These are phyloP conservation scores for Phytophthora pluvialis DNA, from an alignment of 352 stramenopile genomes.

Conservation along the genomic window DNA sequence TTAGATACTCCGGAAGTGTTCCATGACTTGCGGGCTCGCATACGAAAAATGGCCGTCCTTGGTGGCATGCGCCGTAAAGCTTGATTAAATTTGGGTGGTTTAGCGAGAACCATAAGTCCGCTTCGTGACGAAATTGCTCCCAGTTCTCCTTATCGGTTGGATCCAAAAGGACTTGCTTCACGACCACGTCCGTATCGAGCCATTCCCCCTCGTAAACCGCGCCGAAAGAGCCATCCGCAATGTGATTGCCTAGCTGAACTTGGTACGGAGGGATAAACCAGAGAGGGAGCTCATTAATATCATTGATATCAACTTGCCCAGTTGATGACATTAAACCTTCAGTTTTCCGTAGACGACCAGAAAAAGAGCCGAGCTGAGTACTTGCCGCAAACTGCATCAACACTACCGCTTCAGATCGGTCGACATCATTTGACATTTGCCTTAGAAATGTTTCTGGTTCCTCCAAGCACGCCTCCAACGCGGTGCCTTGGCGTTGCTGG, in stretches of 20 bases:
- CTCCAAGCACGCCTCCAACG: conserved; percentile 11
- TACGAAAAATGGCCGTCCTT: conserved; percentile 34
- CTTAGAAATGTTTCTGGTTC: conserved; percentile 7
- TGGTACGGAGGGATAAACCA: conserved; percentile 34
- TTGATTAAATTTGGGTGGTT: conserved; percentile 34
- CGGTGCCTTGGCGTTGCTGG: neutral
- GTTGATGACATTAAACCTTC: too few relatives aligned
- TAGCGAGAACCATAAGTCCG: conserved; percentile 29
- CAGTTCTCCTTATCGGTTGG: conserved; percentile 4
- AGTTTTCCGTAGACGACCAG: too few relatives aligned
- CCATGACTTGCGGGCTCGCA: conserved; percentile 25
- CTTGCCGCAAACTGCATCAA: conserved; percentile 18
- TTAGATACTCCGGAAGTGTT: conserved; percentile 16
- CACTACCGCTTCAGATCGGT: conserved; percentile 17
- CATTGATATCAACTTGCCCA: neutral
- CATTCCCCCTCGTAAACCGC: conserved; percentile 24
- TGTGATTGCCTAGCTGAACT: conserved; percentile 17
- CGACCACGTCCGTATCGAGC: conserved; percentile 27
- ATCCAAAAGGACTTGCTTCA: conserved; percentile 25
- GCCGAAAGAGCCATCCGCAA: conserved; percentile 29
- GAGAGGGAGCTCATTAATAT: neutral
- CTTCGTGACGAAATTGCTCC: conserved; percentile 26
- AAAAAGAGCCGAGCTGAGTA: neutral
- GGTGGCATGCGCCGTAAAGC: conserved; percentile 28
- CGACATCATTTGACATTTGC: conserved; percentile 10